These are phyloP conservation scores for Alectoria sarmentosa DNA, from an alignment of 495 filamentous ascomycete genomes.

Conservation along the genomic window DNA sequence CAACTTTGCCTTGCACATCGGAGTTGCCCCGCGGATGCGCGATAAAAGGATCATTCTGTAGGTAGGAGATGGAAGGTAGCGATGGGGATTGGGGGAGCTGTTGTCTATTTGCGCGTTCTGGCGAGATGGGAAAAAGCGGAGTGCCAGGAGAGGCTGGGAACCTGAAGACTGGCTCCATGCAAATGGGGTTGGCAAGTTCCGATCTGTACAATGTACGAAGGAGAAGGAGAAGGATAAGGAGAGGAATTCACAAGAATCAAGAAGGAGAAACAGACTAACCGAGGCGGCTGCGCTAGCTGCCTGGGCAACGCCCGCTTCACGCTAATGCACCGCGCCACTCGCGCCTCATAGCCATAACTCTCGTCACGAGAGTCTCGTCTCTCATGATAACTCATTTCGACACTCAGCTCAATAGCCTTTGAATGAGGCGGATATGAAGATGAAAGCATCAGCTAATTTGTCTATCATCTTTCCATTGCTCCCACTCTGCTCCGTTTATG, in stretches of 20 bases:
- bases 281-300: neutral
- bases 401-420: too few species aligned
- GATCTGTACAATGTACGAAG: neutral
- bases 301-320: neutral
- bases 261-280: neutral
- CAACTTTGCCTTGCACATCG: constrained; percentile 83
- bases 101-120: constrained; percentile 75
- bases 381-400: too few species aligned
- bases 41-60: constrained; percentile 30
- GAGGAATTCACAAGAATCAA: neutral
- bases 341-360: too few species aligned
- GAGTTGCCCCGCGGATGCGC: constrained; percentile 42
- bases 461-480: too few species aligned
- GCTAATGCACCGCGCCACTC: neutral
- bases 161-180: constrained; percentile 30
- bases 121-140: constrained; percentile 63
- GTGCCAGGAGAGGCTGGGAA: constrained; percentile 49
- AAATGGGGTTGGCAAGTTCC: neutral
- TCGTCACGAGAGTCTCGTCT: too few species aligned
- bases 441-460: too few species aligned
- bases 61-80: constrained; percentile 40
- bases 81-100: constrained; percentile 48
- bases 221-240: neutral
- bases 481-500: too few species aligned
- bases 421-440: too few species aligned